Percentiles rank a stretch among this genome's conserved stretches.
Conservation (phyloP, 1,139 yeast genomes). For the Geotrichum carabidarum region DNA sequence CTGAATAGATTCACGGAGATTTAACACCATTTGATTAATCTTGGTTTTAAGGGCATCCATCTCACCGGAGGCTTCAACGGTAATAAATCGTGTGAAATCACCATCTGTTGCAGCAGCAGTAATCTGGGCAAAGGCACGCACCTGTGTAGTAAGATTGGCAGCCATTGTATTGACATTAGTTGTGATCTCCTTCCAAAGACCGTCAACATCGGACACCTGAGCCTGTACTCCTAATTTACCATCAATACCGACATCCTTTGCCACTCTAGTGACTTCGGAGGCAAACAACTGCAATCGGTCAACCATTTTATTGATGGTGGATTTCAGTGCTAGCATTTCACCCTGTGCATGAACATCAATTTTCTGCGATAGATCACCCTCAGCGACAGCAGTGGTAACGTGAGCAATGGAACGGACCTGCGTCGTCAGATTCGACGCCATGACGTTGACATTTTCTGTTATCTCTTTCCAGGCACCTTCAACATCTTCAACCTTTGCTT, state of each 20-base stretch:
- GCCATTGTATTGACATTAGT: constrained; percentile 95
- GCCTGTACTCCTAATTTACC: constrained; percentile 91
- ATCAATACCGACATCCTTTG: constrained; percentile 87
- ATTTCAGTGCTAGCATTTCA: constrained; percentile 66
- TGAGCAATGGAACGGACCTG: constrained; percentile 89
- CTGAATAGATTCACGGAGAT: constrained; percentile 81
- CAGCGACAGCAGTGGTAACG: constrained; percentile 88
- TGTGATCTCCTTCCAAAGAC: constrained; percentile 86
- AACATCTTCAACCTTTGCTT: constrained; percentile 85
- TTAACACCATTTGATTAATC: constrained; percentile 86
- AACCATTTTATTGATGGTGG: constrained; percentile 86
- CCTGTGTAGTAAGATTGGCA: constrained; percentile 82
- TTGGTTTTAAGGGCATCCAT: constrained; percentile 90
- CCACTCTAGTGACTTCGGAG: constrained; percentile 82
- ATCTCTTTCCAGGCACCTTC: constrained; percentile 94
- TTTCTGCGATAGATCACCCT: constrained; percentile 83
- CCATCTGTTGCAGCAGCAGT: constrained; percentile 94
- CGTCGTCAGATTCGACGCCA: constrained; percentile 84
- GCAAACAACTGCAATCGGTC: constrained; percentile 84
- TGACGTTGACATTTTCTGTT: constrained; percentile 80
- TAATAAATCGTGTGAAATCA: constrained; percentile 81
- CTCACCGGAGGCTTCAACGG: constrained; percentile 89
- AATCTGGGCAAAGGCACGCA: constrained; percentile 87
- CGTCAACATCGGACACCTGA: constrained; percentile 85
- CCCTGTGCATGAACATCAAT: constrained; percentile 90